Evolutionary conservation across 345 rosid genomes (phyloP).

Genomic region (Melastoma malabathricum): DNA sequence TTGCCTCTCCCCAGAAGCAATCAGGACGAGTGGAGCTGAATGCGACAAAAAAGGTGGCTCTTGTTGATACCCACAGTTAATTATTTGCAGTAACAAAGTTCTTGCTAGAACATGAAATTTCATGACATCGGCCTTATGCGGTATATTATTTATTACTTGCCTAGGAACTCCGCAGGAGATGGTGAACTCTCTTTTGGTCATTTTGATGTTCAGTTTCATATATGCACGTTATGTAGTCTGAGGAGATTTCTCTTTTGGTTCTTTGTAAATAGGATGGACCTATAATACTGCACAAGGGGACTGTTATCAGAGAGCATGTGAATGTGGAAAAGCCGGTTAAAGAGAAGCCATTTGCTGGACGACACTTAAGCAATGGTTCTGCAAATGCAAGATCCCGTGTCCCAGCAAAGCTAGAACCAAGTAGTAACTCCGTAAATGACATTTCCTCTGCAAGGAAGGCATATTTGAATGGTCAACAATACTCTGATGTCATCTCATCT

Average conservation of each 20-base stretch:
- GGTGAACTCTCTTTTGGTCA: too few species aligned
- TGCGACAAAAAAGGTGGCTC: conserved; percentile 25
- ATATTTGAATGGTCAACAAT: conserved; percentile 25
- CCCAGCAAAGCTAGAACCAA: conserved; percentile 36
- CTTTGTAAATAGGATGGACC: conserved; percentile 14
- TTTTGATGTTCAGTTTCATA: too few species aligned
- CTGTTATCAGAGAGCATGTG: conserved; percentile 11
- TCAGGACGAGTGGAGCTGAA: conserved; percentile 26
- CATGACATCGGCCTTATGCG: too few species aligned
- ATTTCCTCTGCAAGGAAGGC: conserved; percentile 24
- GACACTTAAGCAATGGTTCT: conserved; percentile 36
- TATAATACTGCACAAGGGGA: conserved; percentile 22
- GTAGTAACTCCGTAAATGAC: conserved; percentile 20
- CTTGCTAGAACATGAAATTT: neutral
- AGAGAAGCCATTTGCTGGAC: conserved; percentile 34
- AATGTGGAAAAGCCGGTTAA: conserved; percentile 43
- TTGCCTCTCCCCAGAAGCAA: conserved; percentile 21
- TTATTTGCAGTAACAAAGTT: neutral
- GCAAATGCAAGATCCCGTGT: conserved; percentile 18
- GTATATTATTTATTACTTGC: too few species aligned
- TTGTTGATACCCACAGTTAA: neutral
- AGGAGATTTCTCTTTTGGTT: neutral
- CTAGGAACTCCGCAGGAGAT: too few species aligned
- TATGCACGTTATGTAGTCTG: neutral
- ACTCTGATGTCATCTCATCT: conserved; percentile 26